Evolutionary conservation across 768 basidiomycete species (phyloP).

Genomic region (Calvatia gigantea): DNA sequence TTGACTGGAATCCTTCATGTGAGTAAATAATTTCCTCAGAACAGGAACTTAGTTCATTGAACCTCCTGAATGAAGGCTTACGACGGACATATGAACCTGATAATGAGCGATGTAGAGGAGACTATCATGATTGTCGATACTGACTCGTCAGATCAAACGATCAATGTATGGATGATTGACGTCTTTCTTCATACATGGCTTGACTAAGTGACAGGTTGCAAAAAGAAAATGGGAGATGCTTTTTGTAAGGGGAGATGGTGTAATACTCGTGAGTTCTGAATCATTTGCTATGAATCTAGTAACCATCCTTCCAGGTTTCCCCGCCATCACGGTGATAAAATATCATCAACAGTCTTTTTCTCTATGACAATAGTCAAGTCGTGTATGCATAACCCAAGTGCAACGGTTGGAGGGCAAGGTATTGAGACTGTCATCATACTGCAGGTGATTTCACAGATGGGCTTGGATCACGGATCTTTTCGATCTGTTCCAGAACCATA

Average conservation of each 20-base stretch:
- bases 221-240: slow-evolving; percentile 97
- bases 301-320: slow-evolving; percentile 52
- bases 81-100: slow-evolving; percentile 99
- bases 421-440: neutral
- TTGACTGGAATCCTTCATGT: slow-evolving; percentile 92
- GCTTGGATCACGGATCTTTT: neutral
- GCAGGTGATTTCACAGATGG: neutral
- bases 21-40: slow-evolving; percentile 24
- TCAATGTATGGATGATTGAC: slow-evolving; percentile 64
- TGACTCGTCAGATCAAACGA: slow-evolving; percentile 56
- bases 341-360: too few species aligned
- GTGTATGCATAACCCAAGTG: neutral
- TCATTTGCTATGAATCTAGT: slow-evolving; percentile 12
- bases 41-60: slow-evolving; percentile 12
- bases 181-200: slow-evolving; percentile 12
- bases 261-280: slow-evolving; percentile 71
- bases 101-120: slow-evolving; percentile 96
- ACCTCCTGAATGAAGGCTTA: slow-evolving; percentile 66
- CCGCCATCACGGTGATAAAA: slow-evolving; percentile 75
- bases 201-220: slow-evolving; percentile 54
- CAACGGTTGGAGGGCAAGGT: neutral
- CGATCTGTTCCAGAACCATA: neutral
- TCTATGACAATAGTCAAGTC: neutral
- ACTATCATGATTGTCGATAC: slow-evolving; percentile 94
- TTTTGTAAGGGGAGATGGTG: slow-evolving; percentile 95